phyloP scores from a whole-genome alignment of 495 filamentous ascomycete genomes.

The Lepraria neglecta region DNA sequence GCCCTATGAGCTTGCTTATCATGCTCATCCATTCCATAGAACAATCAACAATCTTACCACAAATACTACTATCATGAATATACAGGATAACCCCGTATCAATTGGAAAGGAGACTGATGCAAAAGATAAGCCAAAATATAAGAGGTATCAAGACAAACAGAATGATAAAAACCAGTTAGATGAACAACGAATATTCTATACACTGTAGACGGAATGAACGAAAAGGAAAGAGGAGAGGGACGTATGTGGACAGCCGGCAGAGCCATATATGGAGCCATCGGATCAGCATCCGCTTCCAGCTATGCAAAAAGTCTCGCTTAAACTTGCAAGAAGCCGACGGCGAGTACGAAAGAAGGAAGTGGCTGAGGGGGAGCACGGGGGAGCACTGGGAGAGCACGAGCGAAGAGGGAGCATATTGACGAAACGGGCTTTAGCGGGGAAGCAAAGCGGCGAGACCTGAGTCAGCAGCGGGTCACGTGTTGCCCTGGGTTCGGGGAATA shows the following conservation, averaged over 20 bases:
- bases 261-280: conserved; percentile 21
- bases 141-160: not conserved
- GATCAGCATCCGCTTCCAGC: conserved; percentile 20
- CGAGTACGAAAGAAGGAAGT: conserved; percentile 14
- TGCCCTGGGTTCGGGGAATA: too few species aligned
- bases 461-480: too few species aligned
- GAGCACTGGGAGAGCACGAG: too few species aligned
- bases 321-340: conserved; percentile 10
- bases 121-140: not conserved
- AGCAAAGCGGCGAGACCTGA: too few species aligned
- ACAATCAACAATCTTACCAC: too few species aligned
- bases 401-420: conserved; percentile 4
- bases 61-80: too few species aligned
- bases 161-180: not conserved
- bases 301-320: conserved; percentile 8
- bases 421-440: too few species aligned
- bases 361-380: conserved; percentile 15
- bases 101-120: too few species aligned
- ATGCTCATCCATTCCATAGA: too few species aligned
- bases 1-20: too few species aligned
- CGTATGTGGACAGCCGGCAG: conserved; percentile 16
- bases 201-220: conserved; percentile 2
- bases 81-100: too few species aligned
- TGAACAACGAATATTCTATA: not conserved
- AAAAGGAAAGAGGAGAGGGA: conserved; percentile 14